Conservation (phyloP, 495 filamentous ascomycete species). For the Penicillium roqueforti region DNA sequence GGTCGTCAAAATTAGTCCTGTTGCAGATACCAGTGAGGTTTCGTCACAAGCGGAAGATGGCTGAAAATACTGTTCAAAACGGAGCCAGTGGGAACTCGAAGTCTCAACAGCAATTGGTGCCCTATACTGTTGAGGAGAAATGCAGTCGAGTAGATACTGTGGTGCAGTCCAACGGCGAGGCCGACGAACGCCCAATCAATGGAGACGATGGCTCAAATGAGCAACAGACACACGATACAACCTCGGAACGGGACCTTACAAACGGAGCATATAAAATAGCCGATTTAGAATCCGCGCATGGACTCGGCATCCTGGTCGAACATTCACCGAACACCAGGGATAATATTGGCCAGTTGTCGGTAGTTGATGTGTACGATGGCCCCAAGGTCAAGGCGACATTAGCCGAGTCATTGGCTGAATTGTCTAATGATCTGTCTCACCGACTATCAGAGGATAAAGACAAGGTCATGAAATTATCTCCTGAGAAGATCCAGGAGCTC, state of each 20-base stretch:
- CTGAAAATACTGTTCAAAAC: conserved; percentile 1
- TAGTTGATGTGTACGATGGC: conserved; percentile 22
- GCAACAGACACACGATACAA: not conserved
- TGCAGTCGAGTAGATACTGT: too few species aligned
- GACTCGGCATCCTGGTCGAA: conserved; percentile 24
- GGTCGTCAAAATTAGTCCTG: conserved; percentile 9
- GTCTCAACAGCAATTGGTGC: not conserved
- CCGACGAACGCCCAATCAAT: not conserved
- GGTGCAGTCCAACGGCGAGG: not conserved
- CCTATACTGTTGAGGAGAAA: not conserved
- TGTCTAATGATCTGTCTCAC: conserved; percentile 14
- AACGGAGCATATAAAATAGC: not conserved
- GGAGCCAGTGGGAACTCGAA: not conserved
- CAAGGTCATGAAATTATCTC: conserved; percentile 48
- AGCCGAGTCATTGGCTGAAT: conserved; percentile 20
- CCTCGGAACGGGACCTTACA: not conserved
- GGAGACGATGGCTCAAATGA: not conserved
- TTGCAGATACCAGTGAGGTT: conserved; percentile 6
- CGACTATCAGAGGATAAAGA: conserved; percentile 32
- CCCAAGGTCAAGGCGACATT: conserved; percentile 18
- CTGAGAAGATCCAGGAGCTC: conserved; percentile 51
- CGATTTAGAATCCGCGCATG: conserved; percentile 10
- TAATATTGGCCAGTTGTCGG: conserved; percentile 6
- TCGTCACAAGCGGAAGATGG: conserved; percentile 9
- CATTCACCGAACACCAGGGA: conserved; percentile 6